Conservation (phyloP, 495 filamentous ascomycete genomes). For the Chaetomium tenue region DNA sequence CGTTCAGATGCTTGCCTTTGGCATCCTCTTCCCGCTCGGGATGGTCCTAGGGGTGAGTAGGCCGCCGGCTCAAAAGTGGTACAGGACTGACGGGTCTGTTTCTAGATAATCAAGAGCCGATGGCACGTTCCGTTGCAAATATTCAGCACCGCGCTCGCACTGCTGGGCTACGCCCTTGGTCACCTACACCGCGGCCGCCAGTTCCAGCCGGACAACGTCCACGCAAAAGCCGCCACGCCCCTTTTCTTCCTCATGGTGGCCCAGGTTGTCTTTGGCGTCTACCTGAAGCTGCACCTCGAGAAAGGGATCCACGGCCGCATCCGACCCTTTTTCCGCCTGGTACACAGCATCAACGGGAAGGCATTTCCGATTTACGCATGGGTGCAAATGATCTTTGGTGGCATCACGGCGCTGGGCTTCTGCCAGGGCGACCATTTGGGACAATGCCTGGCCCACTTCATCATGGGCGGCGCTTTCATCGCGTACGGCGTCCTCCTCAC, state of each 20-base stretch:
- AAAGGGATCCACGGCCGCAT: slow-evolving; percentile 78
- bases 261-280: slow-evolving; percentile 80
- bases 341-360: slow-evolving; percentile 83
- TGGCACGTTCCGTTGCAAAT: slow-evolving; percentile 94
- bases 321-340: slow-evolving; percentile 64
- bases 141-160: slow-evolving; percentile 67
- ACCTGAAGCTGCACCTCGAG: slow-evolving; percentile 85
- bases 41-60: slow-evolving; percentile 87
- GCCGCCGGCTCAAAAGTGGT: neutral
- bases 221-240: slow-evolving; percentile 73
- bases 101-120: slow-evolving; percentile 78
- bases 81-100: slow-evolving; percentile 11
- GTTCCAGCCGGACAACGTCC: slow-evolving; percentile 74
- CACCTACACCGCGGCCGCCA: slow-evolving; percentile 86
- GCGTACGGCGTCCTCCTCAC: slow-evolving; percentile 87
- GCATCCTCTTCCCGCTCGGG: slow-evolving; percentile 85
- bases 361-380: slow-evolving; percentile 81
- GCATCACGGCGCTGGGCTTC: slow-evolving; percentile 91
- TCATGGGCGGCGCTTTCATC: slow-evolving; percentile 97
- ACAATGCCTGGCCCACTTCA: slow-evolving; percentile 95
- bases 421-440: slow-evolving; percentile 88
- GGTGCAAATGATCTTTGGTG: slow-evolving; percentile 96
- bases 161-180: slow-evolving; percentile 85
- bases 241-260: slow-evolving; percentile 73
- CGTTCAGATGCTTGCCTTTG: slow-evolving; percentile 82